phyloP scores from a whole-genome alignment of 1,284 basidiomycete species.

The Sporisorium iseilematis-ciliati region DNA sequence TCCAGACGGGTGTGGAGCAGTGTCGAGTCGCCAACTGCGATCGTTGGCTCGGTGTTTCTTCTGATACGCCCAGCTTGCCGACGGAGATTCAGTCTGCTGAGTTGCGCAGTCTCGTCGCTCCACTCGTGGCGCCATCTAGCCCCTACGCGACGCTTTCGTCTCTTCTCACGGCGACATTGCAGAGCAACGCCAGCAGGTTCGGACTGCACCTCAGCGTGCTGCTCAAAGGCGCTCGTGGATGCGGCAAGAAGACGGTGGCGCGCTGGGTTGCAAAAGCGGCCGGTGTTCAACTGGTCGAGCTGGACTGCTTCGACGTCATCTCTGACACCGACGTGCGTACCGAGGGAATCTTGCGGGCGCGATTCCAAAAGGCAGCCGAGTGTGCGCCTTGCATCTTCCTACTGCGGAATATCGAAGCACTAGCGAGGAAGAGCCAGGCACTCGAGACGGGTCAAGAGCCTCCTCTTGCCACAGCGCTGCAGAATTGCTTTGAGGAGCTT shows the following conservation, averaged over 20 bases:
- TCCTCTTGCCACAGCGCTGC: constrained; percentile 75
- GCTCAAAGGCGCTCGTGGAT: constrained; percentile 80
- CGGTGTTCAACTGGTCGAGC: constrained; percentile 85
- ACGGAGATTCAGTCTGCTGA: constrained; percentile 11
- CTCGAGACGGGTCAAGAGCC: constrained; percentile 81
- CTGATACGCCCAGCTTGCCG: constrained; percentile 51
- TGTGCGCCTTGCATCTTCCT: constrained; percentile 89
- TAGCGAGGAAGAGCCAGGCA: constrained; percentile 79
- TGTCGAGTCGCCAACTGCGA: constrained; percentile 76
- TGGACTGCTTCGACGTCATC: constrained; percentile 87
- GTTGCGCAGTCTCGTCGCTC: constrained; percentile 23
- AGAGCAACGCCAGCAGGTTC: constrained; percentile 50
- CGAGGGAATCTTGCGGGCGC: constrained; percentile 80
- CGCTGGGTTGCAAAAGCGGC: constrained; percentile 76
- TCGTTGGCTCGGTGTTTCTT: constrained; percentile 74
- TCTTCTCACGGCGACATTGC: constrained; percentile 62
- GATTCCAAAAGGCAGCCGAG: constrained; percentile 82
- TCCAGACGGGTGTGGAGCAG: constrained; percentile 83
- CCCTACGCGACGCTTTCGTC: constrained; percentile 43
- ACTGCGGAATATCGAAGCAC: constrained; percentile 85
- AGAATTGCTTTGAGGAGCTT: constrained; percentile 77
- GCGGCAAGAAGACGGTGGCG: constrained; percentile 79
- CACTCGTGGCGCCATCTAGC: constrained; percentile 42
- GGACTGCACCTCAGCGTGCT: constrained; percentile 73
- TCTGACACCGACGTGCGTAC: constrained; percentile 85